A percentile compares a stretch with the other conserved stretches of the same genome.
Evolutionary conservation across 148 eudicot species (phyloP).

Genomic region (Fagopyrum homotropicum): DNA sequence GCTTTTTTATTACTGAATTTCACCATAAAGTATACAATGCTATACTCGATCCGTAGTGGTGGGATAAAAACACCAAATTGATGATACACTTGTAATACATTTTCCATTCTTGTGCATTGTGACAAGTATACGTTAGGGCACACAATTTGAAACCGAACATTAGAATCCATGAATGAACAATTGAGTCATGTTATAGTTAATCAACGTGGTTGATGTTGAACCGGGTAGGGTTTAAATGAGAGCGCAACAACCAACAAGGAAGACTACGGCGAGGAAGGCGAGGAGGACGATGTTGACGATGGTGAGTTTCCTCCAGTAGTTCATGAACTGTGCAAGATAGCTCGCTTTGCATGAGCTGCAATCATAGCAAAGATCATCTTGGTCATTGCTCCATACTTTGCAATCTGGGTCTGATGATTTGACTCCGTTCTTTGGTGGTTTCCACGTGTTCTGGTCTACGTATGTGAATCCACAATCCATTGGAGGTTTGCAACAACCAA

Average conservation of each 20-base stretch:
- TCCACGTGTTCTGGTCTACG: conserved; percentile 21
- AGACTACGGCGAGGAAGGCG: conserved; percentile 20
- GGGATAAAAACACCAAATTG: no score
- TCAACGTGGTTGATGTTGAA: neutral
- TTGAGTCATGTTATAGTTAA: neutral
- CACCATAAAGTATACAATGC: no score
- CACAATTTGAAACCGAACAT: neutral
- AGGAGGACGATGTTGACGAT: conserved; percentile 21
- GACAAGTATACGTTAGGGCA: neutral
- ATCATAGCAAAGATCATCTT: conserved; percentile 25
- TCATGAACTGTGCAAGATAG: conserved; percentile 26
- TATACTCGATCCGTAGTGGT: no score
- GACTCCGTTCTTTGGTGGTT: conserved; percentile 19
- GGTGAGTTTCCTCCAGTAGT: conserved; percentile 26
- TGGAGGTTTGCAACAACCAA: conserved; percentile 42
- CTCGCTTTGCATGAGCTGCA: conserved; percentile 38
- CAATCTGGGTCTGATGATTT: conserved; percentile 25
- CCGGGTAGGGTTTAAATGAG: neutral
- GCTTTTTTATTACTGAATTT: no score
- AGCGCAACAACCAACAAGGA: conserved; percentile 28
- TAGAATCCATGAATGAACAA: neutral
- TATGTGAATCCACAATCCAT: conserved; percentile 28
- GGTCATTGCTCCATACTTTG: conserved; percentile 26
- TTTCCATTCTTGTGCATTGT: neutral
- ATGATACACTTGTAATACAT: neutral